A percentile compares a stretch with the other conserved stretches of the same genome.
These are phyloP conservation scores for Rhynchosporium agropyri DNA, from an alignment of 2,329 filamentous ascomycete genomes.

Conservation along the genomic window DNA sequence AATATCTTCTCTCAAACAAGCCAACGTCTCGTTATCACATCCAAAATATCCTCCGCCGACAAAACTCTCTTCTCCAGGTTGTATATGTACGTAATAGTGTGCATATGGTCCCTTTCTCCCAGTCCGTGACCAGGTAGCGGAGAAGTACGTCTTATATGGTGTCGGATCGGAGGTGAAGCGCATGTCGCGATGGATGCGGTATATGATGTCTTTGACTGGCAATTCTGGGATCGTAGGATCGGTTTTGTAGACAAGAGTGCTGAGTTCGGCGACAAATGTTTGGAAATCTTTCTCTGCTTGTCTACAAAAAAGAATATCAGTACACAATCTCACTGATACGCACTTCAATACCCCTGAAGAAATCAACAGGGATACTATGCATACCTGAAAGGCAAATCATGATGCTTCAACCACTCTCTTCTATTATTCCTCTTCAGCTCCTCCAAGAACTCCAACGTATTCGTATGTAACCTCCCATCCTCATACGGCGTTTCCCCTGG, in stretches of 20 bases:
- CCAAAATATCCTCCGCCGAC: constrained; percentile 73
- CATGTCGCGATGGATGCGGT: constrained; percentile 85
- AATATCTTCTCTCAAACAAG: constrained; percentile 71
- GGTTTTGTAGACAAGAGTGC: constrained; percentile 67
- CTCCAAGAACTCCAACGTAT: constrained; percentile 59
- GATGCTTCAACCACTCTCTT: constrained; percentile 61
- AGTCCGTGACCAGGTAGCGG: constrained; percentile 81
- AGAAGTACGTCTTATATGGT: constrained; percentile 85
- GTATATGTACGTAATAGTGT: constrained; percentile 83
- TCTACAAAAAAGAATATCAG: constrained; percentile 68
- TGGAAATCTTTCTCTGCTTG: constrained; percentile 80
- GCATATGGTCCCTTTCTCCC: constrained; percentile 87
- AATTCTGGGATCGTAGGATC: constrained; percentile 87
- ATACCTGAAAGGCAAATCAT: constrained; percentile 31
- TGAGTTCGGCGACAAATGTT: constrained; percentile 73
- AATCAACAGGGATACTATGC: background rate
- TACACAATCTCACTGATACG: constrained; percentile 41
- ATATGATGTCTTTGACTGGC: constrained; percentile 82
- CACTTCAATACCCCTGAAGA: background rate
- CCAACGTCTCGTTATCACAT: constrained; percentile 68
- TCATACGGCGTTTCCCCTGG: constrained; percentile 52
- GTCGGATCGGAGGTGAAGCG: constrained; percentile 83
- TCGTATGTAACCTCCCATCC: constrained; percentile 56
- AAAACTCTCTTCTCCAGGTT: constrained; percentile 69
- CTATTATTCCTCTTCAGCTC: constrained; percentile 64